phyloP scores from a whole-genome alignment of 2,329 filamentous ascomycete species.

The Aureobasidium namibiae region DNA sequence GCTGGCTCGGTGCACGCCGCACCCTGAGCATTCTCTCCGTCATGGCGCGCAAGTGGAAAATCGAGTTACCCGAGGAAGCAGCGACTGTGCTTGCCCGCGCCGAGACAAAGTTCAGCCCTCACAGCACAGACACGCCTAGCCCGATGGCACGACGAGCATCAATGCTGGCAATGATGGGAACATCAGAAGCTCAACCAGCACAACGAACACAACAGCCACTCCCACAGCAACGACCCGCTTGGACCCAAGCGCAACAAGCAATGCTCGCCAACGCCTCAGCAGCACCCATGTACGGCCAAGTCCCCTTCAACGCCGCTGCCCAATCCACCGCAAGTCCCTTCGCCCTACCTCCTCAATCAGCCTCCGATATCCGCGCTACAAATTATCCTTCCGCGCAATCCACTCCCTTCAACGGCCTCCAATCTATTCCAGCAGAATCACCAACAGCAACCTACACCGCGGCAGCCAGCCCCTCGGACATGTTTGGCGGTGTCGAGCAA shows the following conservation, averaged over 20 bases:
- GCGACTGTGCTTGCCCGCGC: constrained; percentile 65
- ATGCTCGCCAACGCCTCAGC: not conserved
- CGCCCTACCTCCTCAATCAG: constrained; percentile 7
- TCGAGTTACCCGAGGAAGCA: constrained; percentile 80
- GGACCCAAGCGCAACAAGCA: constrained; percentile 2
- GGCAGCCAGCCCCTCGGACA: constrained; percentile 38
- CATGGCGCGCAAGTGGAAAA: constrained; percentile 79
- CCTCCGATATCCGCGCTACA: not conserved
- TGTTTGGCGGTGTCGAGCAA: constrained; percentile 53
- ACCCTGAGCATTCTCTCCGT: constrained; percentile 80
- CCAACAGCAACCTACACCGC: constrained; percentile 14
- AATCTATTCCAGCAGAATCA: constrained; percentile 20
- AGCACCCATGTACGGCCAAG: not conserved
- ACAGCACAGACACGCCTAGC: constrained; percentile 52
- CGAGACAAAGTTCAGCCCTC: constrained; percentile 70
- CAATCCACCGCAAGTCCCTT: not conserved
- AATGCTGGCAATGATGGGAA: not conserved
- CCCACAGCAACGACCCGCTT: constrained; percentile 15
- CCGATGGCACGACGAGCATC: constrained; percentile 27
- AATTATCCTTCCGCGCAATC: constrained; percentile 5
- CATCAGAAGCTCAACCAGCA: not conserved
- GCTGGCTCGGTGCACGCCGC: constrained; percentile 83
- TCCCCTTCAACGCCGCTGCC: not conserved
- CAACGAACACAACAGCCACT: constrained; percentile 16
- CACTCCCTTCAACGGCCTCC: not conserved